Evolutionary conservation across 306 rosid genomes (phyloP), one percentile per base, ranked within the genome.

Genomic region (Prunus salicina): DNA sequence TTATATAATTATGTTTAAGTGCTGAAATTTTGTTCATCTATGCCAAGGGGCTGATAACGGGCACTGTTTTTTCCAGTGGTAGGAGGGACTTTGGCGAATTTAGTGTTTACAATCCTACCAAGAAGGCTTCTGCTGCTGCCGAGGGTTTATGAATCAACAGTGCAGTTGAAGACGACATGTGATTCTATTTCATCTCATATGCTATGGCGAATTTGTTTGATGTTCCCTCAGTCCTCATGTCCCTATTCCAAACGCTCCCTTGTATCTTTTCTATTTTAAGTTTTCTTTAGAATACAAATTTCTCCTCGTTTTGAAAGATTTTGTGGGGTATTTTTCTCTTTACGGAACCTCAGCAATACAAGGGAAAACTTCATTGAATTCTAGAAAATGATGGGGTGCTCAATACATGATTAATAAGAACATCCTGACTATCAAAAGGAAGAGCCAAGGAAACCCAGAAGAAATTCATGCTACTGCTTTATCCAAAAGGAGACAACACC

Each of bases 31-130:
- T 46, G 77, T 81, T 70, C 67, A 66, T 86, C 80, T 83, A 58
- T 87, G 78, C 19, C 78, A 84, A 87, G 91, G 92, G 80, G 81
- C 82, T 92, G 90, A 92, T 78, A 69, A 61, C 71, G 88, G 83
- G 83, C 86, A 79, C 84, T 88, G 80, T 85, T 78, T 83, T 81
- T 85, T 84, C 82, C 96, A 90, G 97, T 84, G 99, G 97, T 81
- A 82, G 89, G 74, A 88, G 99, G 79, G 97, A 89, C 81, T 92
- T 89, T 2, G 99, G 99, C 5, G 91, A 92, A 34, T 92, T 84
- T 81, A 95, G 97, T 28, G 92, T 92, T 50, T 90, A 90, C 88
- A 92, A 87, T 72, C 91, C 90, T 71, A 77, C 56, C n/a, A 85
- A 82, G 65, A 80, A 81, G 76, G 77, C 41, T 28, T 72, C 75